phyloP scores from a whole-genome alignment of 2,329 filamentous ascomycete species.

The Trichophyton rubrum region DNA sequence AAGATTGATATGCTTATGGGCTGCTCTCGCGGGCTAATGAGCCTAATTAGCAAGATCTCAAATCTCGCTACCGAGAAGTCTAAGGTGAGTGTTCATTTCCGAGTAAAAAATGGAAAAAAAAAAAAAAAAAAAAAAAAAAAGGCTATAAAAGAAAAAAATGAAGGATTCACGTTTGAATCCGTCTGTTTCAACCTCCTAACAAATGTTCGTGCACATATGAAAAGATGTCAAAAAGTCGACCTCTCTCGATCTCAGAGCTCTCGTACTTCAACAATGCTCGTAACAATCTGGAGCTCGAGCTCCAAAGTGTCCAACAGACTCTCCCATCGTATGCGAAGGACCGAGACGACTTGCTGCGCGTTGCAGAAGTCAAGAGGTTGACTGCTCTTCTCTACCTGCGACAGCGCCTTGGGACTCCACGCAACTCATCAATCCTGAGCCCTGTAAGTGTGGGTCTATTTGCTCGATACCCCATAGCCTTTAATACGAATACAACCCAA shows the following conservation, averaged over 20 bases:
- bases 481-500: not conserved
- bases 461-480: not conserved
- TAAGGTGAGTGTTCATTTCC: constrained; percentile 7
- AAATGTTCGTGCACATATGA: not conserved
- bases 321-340: constrained; percentile 13
- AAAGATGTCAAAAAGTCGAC: constrained; percentile 9
- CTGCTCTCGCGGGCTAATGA: constrained; percentile 22
- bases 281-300: constrained; percentile 6
- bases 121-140: not conserved
- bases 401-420: constrained; percentile 14
- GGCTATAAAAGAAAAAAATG: not conserved
- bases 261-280: constrained; percentile 6
- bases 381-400: constrained; percentile 21
- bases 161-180: not conserved
- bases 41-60: constrained; percentile 18
- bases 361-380: constrained; percentile 21
- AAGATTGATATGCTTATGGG: constrained; percentile 24
- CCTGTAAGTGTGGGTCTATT: not conserved
- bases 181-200: not conserved
- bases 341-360: constrained; percentile 15
- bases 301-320: constrained; percentile 12
- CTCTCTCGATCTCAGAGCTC: constrained; percentile 4
- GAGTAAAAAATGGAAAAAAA: not conserved
- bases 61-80: constrained; percentile 7
- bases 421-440: constrained; percentile 4